These are phyloP conservation scores for Trypanosoma cruzi DNA, from an alignment of 208 protist species.

Conservation along the genomic window DNA sequence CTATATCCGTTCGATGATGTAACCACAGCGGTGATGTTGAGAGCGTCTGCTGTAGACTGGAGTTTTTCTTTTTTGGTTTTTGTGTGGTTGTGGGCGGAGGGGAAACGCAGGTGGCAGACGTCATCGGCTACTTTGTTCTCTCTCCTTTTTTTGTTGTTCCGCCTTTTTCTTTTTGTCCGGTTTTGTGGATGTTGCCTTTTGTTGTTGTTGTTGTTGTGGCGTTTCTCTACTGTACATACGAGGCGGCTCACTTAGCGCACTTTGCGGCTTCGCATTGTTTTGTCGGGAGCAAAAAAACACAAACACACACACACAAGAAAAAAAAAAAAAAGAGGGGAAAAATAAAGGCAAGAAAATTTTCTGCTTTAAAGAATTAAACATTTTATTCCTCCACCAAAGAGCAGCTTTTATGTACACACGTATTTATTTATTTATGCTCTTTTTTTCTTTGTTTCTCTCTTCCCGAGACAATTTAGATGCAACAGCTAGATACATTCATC, in stretches of 20 bases:
- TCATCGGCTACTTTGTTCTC: neutral
- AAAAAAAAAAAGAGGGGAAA: neutral
- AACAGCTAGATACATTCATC: conserved; percentile 1
- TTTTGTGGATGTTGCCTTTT: neutral
- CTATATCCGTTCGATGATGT: neutral
- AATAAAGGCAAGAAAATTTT: no score
- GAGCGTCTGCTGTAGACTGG: neutral
- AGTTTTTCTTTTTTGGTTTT: neutral
- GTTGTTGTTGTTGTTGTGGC: neutral
- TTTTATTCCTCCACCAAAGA: neutral
- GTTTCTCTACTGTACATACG: conserved; percentile 16
- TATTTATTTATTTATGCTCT: neutral
- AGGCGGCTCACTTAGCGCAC: neutral
- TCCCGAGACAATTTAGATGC: neutral
- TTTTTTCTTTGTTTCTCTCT: neutral
- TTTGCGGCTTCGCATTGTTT: neutral
- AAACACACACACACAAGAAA: neutral
- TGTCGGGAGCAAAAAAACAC: neutral
- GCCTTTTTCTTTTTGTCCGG: neutral
- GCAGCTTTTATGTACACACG: neutral
- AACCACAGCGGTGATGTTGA: neutral
- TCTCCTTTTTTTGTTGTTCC: conserved; percentile 10
- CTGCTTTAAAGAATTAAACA: no score
- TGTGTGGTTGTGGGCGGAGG: neutral
- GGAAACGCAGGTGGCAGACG: neutral